Evolutionary conservation across 495 filamentous ascomycete genomes (phyloP).

Genomic region (Trichoderma gamsii): DNA sequence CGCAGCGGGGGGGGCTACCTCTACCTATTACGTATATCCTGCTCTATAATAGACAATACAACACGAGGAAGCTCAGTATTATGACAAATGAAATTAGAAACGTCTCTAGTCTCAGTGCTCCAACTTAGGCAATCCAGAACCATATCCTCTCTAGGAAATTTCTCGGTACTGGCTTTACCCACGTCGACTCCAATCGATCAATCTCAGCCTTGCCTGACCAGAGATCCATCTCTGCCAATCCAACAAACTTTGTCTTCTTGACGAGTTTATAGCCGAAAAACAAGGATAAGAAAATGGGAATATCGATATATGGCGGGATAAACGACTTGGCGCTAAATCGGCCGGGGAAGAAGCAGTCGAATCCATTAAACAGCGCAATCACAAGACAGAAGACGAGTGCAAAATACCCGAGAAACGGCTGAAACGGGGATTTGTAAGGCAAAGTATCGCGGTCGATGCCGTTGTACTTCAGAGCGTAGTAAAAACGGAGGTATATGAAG

Average conservation of each 20-base stretch:
- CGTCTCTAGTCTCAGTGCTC: not conserved
- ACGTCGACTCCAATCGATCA: conserved; percentile 47
- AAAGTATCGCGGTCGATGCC: conserved; percentile 47
- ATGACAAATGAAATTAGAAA: not conserved
- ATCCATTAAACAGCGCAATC: conserved; percentile 50
- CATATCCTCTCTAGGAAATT: conserved; percentile 49
- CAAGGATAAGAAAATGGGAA: conserved; percentile 51
- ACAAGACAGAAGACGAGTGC: conserved; percentile 43
- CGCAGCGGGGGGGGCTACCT: too few relatives aligned
- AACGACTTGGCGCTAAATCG: conserved; percentile 44
- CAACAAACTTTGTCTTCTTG: conserved; percentile 42
- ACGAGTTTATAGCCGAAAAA: conserved; percentile 52
- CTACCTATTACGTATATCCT: too few relatives aligned
- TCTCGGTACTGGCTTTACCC: conserved; percentile 39
- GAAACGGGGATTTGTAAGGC: conserved; percentile 52
- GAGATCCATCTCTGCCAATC: conserved; percentile 51
- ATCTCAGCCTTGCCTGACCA: conserved; percentile 47
- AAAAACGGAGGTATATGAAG: conserved; percentile 55
- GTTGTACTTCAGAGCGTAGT: conserved; percentile 50
- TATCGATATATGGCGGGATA: conserved; percentile 54
- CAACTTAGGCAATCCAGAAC: conserved; percentile 44
- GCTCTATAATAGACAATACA: not conserved
- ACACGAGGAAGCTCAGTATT: not conserved
- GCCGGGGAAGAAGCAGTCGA: conserved; percentile 45
- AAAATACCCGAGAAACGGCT: conserved; percentile 53